Conservation (phyloP, 2,329 filamentous ascomycete genomes). For the Pseudogymnoascus sp. region DNA sequence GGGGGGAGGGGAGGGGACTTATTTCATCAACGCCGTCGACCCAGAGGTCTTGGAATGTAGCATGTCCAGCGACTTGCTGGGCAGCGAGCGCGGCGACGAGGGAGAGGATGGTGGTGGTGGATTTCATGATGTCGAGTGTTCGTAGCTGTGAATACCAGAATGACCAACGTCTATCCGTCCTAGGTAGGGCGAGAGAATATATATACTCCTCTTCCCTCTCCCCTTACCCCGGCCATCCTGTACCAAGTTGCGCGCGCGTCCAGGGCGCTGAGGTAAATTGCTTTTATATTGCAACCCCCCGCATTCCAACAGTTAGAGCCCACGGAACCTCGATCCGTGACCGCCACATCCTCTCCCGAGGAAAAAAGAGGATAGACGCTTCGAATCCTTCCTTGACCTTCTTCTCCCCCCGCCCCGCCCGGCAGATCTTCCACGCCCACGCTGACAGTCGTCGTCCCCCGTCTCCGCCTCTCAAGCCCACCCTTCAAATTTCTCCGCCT, state of each 20-base stretch:
- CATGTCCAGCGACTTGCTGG: constrained; percentile 35
- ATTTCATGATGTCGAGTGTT: constrained; percentile 10
- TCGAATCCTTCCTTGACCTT: not conserved
- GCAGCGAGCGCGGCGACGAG: constrained; percentile 11
- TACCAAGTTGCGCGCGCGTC: not conserved
- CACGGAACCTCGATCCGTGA: not conserved
- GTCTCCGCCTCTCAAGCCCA: not conserved
- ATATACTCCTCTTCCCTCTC: not conserved
- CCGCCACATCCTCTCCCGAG: not conserved
- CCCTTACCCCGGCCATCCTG: not conserved
- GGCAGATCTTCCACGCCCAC: not conserved
- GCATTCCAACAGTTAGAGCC: not conserved
- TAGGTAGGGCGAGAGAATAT: not conserved
- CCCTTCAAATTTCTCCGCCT: not conserved
- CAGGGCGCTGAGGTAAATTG: constrained; percentile 1
- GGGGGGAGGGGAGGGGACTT: constrained; percentile 32
- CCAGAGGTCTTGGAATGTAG: constrained; percentile 44
- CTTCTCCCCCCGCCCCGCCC: not conserved
- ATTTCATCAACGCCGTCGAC: constrained; percentile 41
- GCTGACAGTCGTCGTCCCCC: not conserved
- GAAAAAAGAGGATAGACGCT: not conserved
- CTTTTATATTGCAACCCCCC: not conserved
- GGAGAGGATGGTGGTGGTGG: constrained; percentile 3
- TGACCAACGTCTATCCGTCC: constrained; percentile 31
- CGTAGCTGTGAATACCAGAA: constrained; percentile 17